Evolutionary conservation across 1,284 basidiomycete species (phyloP).

Genomic region (Erythrobasidium hasegawianum): DNA sequence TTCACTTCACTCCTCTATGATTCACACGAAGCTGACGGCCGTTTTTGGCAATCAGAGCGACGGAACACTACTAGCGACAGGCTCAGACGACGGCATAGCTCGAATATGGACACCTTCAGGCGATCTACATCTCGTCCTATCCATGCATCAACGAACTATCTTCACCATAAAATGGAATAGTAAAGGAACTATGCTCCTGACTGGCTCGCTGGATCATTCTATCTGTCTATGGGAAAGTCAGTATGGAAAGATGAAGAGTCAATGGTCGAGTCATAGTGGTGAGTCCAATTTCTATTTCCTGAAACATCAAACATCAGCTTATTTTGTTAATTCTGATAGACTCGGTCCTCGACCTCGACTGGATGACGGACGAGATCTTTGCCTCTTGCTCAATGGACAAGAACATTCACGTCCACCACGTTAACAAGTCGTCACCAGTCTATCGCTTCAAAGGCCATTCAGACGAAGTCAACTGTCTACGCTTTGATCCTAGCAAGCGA

Average conservation of each 20-base stretch:
- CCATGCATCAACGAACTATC: constrained; percentile 45
- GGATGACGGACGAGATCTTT: constrained; percentile 68
- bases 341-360: constrained; percentile 76
- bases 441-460: constrained; percentile 59
- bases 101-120: constrained; percentile 56
- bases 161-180: constrained; percentile 42
- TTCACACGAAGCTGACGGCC: neutral
- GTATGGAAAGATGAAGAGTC: constrained; percentile 44
- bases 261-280: constrained; percentile 37
- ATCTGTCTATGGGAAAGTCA: constrained; percentile 44
- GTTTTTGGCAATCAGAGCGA: neutral
- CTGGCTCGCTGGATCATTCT: constrained; percentile 40
- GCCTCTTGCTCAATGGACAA: constrained; percentile 68
- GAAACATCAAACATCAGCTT: too few relatives aligned
- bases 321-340: too few relatives aligned
- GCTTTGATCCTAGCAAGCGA: constrained; percentile 62
- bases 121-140: constrained; percentile 45
- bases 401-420: constrained; percentile 41
- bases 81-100: constrained; percentile 57
- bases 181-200: constrained; percentile 42
- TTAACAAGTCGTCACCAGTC: constrained; percentile 38
- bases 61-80: constrained; percentile 56
- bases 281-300: too few relatives aligned
- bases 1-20: neutral
- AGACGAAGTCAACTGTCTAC: constrained; percentile 73